These are phyloP conservation scores for Deinandra increscens DNA, from an alignment of 129 eudicot species.

Conservation along the genomic window DNA sequence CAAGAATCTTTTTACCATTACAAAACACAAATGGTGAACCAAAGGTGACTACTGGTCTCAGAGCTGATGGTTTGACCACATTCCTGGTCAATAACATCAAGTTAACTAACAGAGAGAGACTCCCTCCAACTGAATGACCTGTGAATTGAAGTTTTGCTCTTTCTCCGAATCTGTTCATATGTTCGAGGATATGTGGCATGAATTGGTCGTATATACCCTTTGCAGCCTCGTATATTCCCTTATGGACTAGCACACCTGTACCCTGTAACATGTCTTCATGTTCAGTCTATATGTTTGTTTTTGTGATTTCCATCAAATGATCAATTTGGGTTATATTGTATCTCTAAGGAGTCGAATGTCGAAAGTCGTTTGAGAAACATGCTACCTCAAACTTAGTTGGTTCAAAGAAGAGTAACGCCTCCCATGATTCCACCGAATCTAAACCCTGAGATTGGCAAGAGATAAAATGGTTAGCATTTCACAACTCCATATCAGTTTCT, in stretches of 20 bases:
- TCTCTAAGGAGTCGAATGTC: background rate
- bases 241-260: constrained; percentile 66
- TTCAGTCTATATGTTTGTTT: background rate
- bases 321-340: background rate
- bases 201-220: constrained; percentile 83
- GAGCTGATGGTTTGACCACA: constrained; percentile 55
- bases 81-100: constrained; percentile 63
- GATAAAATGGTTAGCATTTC: constrained; percentile 15
- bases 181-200: constrained; percentile 63
- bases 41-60: constrained; percentile 73
- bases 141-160: constrained; percentile 77
- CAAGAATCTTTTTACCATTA: constrained; percentile 60
- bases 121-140: constrained; percentile 90
- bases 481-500: background rate
- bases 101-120: constrained; percentile 71
- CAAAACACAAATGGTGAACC: constrained; percentile 70
- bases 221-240: constrained; percentile 89
- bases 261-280: constrained; percentile 36
- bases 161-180: constrained; percentile 51
- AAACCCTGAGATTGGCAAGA: constrained; percentile 53
- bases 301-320: background rate
- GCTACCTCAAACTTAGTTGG: constrained; percentile 75
- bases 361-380: background rate
- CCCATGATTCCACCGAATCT: constrained; percentile 80
- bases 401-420: constrained; percentile 82